phyloP scores from a whole-genome alignment of 108 stramenopile genomes.

The Cylindrotheca closterium region DNA sequence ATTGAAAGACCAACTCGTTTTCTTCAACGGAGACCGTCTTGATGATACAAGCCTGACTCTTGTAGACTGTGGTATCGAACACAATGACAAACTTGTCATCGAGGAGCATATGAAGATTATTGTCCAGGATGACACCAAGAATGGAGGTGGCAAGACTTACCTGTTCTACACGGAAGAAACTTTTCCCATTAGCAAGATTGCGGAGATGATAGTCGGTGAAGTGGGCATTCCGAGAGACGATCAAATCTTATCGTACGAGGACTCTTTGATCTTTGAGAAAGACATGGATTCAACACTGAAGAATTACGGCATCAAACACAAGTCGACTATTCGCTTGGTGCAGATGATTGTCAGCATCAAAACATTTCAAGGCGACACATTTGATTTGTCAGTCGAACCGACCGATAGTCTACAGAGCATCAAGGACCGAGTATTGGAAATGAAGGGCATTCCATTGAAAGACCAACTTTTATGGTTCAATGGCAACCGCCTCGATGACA shows the following conservation, averaged over 20 bases:
- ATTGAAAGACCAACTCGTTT: not conserved
- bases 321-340: not conserved
- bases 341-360: constrained; percentile 10
- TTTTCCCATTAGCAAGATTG: no score
- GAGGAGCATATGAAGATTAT: constrained; percentile 2
- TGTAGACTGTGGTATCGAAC: not conserved
- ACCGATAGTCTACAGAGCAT: constrained; percentile 11
- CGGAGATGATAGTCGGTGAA: no score
- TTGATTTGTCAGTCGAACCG: constrained; percentile 24
- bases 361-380: constrained; percentile 10
- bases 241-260: not conserved
- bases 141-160: not conserved
- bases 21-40: not conserved
- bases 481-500: constrained; percentile 17
- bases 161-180: no score
- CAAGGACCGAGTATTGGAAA: constrained; percentile 13
- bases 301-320: constrained; percentile 14
- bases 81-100: not conserved
- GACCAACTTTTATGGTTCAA: constrained; percentile 17
- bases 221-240: not conserved
- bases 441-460: constrained; percentile 21
- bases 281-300: not conserved
- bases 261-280: no score
- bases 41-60: constrained; percentile 5
- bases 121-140: no score